These are phyloP conservation scores for Trichoderma citrinoviride DNA, from an alignment of 2,329 filamentous ascomycete genomes.

Conservation along the genomic window DNA sequence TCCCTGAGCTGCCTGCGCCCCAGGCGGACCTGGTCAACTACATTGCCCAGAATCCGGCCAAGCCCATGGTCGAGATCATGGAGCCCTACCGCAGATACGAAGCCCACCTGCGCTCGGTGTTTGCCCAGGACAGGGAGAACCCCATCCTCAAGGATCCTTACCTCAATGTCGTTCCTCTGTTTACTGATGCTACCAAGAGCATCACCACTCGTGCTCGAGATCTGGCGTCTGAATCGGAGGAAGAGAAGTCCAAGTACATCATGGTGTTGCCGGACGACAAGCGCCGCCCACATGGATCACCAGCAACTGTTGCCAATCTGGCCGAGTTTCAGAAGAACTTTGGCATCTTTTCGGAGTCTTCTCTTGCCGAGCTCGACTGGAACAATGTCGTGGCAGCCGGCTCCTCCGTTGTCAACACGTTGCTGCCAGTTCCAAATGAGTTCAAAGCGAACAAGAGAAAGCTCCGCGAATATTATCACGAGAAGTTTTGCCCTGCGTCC, in stretches of 20 bases:
- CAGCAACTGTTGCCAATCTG: conserved; percentile 65
- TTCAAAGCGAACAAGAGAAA: conserved; percentile 61
- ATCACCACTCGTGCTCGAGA: conserved; percentile 63
- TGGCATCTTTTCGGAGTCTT: conserved; percentile 75
- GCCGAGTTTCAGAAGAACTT: conserved; percentile 77
- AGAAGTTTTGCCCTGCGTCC: conserved; percentile 75
- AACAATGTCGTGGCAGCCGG: conserved; percentile 78
- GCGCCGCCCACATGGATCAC: conserved; percentile 60
- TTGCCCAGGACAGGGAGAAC: conserved; percentile 65
- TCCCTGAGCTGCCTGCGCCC: conserved; percentile 48
- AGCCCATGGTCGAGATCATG: conserved; percentile 56
- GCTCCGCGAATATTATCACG: conserved; percentile 73
- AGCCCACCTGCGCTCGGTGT: conserved; percentile 62
- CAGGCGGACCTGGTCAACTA: conserved; percentile 49
- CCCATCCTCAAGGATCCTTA: conserved; percentile 53
- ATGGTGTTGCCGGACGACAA: conserved; percentile 63
- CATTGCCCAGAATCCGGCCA: conserved; percentile 53
- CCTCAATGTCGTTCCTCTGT: conserved; percentile 66
- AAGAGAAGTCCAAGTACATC: conserved; percentile 64
- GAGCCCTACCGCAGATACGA: conserved; percentile 68
- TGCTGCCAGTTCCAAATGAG: conserved; percentile 66
- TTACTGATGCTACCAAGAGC: conserved; percentile 52
- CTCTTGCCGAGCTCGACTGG: conserved; percentile 75
- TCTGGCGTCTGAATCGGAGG: conserved; percentile 53
- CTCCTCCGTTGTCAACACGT: conserved; percentile 74